A percentile compares a stretch with the other conserved stretches of the same genome.
Evolutionary conservation across 2,329 filamentous ascomycete species (phyloP).

Genomic region (Blumeria graminis): DNA sequence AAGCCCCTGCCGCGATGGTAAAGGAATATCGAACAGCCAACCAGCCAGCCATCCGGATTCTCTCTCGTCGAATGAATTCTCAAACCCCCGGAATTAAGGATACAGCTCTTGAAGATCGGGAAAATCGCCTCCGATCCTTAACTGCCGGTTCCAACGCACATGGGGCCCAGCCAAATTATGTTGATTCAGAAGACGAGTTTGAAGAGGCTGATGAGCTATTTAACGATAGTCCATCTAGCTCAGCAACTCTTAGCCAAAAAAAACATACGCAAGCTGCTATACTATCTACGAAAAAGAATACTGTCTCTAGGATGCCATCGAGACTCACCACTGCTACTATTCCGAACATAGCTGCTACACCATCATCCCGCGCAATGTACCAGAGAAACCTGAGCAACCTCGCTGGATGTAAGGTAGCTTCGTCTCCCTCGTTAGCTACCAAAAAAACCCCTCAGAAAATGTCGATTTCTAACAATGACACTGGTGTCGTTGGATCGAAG

Average conservation of each 20-base stretch:
- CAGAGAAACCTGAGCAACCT: background rate
- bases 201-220: background rate
- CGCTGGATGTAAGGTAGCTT: background rate
- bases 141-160: background rate
- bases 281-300: background rate
- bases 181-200: background rate
- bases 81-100: constrained; percentile 4
- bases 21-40: constrained; percentile 24
- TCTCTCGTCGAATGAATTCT: constrained; percentile 12
- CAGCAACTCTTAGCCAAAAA: background rate
- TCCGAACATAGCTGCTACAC: background rate
- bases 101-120: constrained; percentile 16
- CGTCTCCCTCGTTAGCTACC: background rate
- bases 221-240: background rate
- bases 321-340: background rate
- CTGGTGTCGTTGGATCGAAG: background rate
- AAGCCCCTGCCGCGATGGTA: constrained; percentile 29
- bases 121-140: constrained; percentile 12
- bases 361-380: background rate
- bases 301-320: background rate
- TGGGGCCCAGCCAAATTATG: background rate
- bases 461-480: background rate
- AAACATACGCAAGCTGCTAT: background rate
- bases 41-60: constrained; percentile 14
- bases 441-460: background rate